phyloP scores from a whole-genome alignment of 2,329 filamentous ascomycete genomes.

The Scedosporium boydii region DNA sequence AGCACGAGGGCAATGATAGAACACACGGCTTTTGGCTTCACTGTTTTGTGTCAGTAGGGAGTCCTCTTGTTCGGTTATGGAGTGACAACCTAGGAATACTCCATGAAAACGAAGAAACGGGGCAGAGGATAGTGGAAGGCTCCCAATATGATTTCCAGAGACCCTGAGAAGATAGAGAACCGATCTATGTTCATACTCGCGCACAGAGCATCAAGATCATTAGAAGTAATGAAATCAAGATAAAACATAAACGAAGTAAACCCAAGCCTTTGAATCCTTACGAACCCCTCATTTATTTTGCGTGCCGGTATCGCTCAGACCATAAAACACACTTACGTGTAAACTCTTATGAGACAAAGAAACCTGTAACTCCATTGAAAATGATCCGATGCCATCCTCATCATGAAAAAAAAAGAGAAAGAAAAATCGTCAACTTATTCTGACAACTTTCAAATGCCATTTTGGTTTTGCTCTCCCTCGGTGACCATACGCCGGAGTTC shows the following conservation, averaged over 20 bases:
- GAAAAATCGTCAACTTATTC: neutral
- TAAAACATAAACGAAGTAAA: neutral
- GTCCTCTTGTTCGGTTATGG: no score
- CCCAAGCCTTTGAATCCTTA: neutral
- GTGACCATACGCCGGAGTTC: constrained; percentile 79
- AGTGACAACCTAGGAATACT: no score
- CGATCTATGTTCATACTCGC: neutral
- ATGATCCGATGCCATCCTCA: neutral
- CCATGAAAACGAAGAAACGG: no score
- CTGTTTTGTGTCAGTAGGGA: no score
- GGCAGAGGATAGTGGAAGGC: no score
- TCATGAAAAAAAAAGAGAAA: neutral
- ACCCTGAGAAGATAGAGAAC: neutral
- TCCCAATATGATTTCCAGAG: no score
- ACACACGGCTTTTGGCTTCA: no score
- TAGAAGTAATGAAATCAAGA: neutral
- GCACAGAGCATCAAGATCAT: neutral
- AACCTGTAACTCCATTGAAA: neutral
- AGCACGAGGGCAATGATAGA: no score
- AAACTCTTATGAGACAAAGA: neutral
- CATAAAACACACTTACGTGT: neutral
- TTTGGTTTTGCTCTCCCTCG: constrained; percentile 41
- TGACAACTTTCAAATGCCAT: constrained; percentile 1
- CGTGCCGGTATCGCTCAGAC: neutral
- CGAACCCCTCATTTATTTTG: neutral